Base-by-base conservation (phyloP, 1,139 yeast genomes). In the Candida neerlandica region DNA sequence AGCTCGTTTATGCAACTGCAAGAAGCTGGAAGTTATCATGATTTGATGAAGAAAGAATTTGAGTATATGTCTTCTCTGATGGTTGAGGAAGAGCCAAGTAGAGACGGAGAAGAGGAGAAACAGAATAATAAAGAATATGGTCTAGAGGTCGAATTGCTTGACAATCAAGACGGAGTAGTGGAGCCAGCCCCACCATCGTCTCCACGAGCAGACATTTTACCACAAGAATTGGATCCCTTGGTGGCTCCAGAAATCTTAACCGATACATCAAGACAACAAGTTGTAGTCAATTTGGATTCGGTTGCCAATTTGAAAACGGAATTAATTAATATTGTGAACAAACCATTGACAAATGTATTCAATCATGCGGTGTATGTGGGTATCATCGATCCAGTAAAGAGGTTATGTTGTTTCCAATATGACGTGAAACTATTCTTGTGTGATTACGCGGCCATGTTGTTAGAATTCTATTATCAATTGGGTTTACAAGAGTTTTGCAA, bases 351-450 rank as follows among this genome's bases (percentile, higher is more conserved):
- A 0, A 79, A 81, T 41, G 69, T 89, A 0, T 82, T 94, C 63
- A 79, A 85, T 16, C 82, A 87, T 51, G 81, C 88, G 47, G 82
- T 86, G 0, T 90, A 80, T 61, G 85, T 94, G 9, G 99, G 99
- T 0, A 70, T 94, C 4, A 94, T 89, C 1, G 98, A 92, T 63
- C 80, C 79, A 23, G 62, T 66, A 4, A 78, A 82, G 55, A 72
- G 98, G 37, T 69, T 94, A 15, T 85, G 88, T 14, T 88, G 97
- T 21, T 75, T 94, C 47, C 99, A 95, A 62, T 81, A 84, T 60
- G 96, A 87, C 55, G 86, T 92, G 10, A 82, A 83, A 51, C 71
- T 94, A 32, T 87, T 80, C 61, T 67, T 94, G 18, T 84, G 95
- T 38, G 97, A 94, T 64, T 94, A 91, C 64, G 90, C 87, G 0